Conservation (phyloP, 345 rosid genomes). For the Citrus sinensis region DNA sequence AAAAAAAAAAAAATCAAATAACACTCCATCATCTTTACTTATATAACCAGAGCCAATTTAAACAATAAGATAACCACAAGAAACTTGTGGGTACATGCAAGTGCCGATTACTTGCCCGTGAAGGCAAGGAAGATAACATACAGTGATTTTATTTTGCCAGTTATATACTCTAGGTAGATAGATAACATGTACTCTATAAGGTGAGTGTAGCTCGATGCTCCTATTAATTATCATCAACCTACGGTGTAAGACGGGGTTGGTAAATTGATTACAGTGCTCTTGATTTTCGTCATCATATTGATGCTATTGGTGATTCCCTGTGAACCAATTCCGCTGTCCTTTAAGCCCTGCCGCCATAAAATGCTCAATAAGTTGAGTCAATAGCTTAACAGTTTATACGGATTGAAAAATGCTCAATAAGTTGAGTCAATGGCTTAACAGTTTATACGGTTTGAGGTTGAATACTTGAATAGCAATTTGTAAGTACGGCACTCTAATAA, state of each 20-base stretch:
- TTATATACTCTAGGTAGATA: no score
- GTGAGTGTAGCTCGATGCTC: not conserved
- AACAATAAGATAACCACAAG: not conserved
- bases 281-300: conserved; percentile 86
- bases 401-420: not conserved
- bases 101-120: not conserved
- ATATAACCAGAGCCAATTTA: no score
- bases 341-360: conserved; percentile 58
- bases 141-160: not conserved
- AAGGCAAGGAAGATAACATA: not conserved
- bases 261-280: conserved; percentile 88
- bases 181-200: not conserved
- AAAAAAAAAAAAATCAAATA: no score
- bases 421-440: not conserved
- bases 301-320: conserved; percentile 96
- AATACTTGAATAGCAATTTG: not conserved
- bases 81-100: not conserved
- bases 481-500: not conserved
- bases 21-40: not conserved
- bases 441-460: no score
- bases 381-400: no score
- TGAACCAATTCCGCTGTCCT: conserved; percentile 97
- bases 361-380: not conserved
- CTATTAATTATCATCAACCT: conserved; percentile 77
- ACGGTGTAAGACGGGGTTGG: conserved; percentile 88